Conservation (phyloP, 2,329 filamentous ascomycete species). For the Aulographum hederae region DNA sequence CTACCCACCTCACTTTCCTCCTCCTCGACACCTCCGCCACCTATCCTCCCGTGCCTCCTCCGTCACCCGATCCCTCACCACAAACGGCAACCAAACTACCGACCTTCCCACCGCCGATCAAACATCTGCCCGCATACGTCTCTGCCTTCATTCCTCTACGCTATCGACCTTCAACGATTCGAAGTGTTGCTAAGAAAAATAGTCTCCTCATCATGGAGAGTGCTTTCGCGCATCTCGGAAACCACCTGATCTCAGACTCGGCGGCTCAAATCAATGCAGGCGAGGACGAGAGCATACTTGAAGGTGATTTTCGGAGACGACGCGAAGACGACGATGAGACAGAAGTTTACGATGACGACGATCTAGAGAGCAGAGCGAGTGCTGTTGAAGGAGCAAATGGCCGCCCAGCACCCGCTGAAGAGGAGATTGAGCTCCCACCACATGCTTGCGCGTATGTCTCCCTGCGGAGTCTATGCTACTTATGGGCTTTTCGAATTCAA, state of each 20-base stretch:
- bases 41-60: no score
- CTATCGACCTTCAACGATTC: no score
- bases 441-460: constrained; percentile 83
- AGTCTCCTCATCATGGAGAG: constrained; percentile 73
- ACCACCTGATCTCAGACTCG: constrained; percentile 70
- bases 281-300: constrained; percentile 73
- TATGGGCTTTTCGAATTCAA: constrained; percentile 5
- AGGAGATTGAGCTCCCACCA: constrained; percentile 68
- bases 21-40: no score
- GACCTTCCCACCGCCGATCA: no score
- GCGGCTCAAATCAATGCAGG: constrained; percentile 76
- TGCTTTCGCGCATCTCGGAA: constrained; percentile 74
- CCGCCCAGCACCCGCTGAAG: constrained; percentile 38
- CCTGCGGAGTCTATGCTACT: constrained; percentile 1
- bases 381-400: constrained; percentile 59
- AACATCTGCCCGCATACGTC: no score
- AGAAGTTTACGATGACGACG: constrained; percentile 68
- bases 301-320: constrained; percentile 38
- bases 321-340: constrained; percentile 80
- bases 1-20: no score
- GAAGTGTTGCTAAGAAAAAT: no score
- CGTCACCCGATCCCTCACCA: no score
- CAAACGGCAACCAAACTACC: no score
- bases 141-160: no score
- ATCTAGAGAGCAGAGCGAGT: constrained; percentile 53